Evolutionary conservation across 306 rosid genomes (phyloP), one percentile per base, ranked within the genome.

Genomic region (Elaeagnus macrophylla): DNA sequence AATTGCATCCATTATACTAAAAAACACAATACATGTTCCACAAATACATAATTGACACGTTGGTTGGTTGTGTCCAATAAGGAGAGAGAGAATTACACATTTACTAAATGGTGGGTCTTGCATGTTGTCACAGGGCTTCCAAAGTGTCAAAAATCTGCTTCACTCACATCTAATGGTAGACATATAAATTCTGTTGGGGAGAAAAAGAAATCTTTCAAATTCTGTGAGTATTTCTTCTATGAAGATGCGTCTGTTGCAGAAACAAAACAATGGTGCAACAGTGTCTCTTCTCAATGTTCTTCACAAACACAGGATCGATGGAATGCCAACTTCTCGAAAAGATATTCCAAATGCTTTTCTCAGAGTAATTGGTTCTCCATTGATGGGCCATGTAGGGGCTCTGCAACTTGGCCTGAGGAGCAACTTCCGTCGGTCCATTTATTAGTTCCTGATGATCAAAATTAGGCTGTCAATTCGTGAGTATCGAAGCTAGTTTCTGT

Each of bases 361-460:
- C 67, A 76, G 3, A 67, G 91, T 14, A 78, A 68, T 60, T 91
- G 89, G 89, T 82, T 86, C 75, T 75, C 84, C 39, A 48, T 67
- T 14, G 88, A 86, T 32, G 77, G 75, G n/a, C 7, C 78, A 1
- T 72, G 80, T 73, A 72, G 77, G 15, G 79, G 84, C 5, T 76
- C 95, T 5, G 75, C 71, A 59, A 91, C 95, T 19, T 86, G 96
- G 97, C 97, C 96, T 0, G 93, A 84, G 58, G 97, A 91, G 83
- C 80, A 82, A 65, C 95, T 87, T 57, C 86, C 93, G 3, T 44
- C 41, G 1, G 77, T 81, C 69, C 77, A 70, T 52, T 52, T 65
- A 44, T 76, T 78, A 20, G 52, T 61, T 53, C 25, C 51, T 10
- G 80, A 66, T 32, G 70, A 58, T 35, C 84, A 75, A 62, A 39